A percentile compares a stretch with the other conserved stretches of the same genome.
phyloP scores from a whole-genome alignment of 768 basidiomycete genomes.

The Suillus clintonianus region DNA sequence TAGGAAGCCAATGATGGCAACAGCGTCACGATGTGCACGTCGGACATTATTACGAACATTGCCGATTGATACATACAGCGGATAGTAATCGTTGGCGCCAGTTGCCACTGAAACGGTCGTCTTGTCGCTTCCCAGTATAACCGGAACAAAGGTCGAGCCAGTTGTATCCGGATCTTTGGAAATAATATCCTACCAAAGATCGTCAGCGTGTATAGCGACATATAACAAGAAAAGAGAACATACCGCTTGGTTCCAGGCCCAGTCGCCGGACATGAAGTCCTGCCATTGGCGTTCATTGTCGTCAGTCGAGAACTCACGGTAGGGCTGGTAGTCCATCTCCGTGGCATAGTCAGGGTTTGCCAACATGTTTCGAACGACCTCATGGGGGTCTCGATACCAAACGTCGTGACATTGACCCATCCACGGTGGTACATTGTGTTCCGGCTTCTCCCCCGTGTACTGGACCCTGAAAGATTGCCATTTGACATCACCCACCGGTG shows the following conservation, averaged over 20 bases:
- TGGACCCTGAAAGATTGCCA: slow-evolving; percentile 26
- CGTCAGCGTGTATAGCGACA: too few species aligned
- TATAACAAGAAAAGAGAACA: slow-evolving; percentile 1
- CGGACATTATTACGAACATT: slow-evolving; percentile 22
- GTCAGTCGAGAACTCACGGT: slow-evolving; percentile 10
- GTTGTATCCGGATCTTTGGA: slow-evolving; percentile 16
- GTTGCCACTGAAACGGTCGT: slow-evolving; percentile 27
- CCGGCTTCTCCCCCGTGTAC: slow-evolving; percentile 17
- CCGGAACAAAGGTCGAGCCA: slow-evolving; percentile 16
- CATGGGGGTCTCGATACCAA: slow-evolving; percentile 25
- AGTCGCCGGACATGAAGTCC: slow-evolving; percentile 33
- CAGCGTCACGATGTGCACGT: slow-evolving; percentile 18
- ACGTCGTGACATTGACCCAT: slow-evolving; percentile 26
- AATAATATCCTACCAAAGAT: slow-evolving; percentile 21
- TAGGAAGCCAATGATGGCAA: slow-evolving; percentile 22
- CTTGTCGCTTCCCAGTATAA: slow-evolving; percentile 27
- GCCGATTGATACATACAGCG: slow-evolving; percentile 24
- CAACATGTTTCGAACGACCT: slow-evolving; percentile 18
- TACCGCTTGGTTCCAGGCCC: slow-evolving; percentile 34
- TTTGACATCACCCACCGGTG: slow-evolving; percentile 22
- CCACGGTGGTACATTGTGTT: slow-evolving; percentile 22
- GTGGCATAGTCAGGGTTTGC: slow-evolving; percentile 20
- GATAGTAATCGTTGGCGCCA: slow-evolving; percentile 27
- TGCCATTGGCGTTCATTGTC: slow-evolving; percentile 11
- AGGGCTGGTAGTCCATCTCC: slow-evolving; percentile 20